Conservation (phyloP, 805 yeast species). For the Alloascoidea hylecoeti region DNA sequence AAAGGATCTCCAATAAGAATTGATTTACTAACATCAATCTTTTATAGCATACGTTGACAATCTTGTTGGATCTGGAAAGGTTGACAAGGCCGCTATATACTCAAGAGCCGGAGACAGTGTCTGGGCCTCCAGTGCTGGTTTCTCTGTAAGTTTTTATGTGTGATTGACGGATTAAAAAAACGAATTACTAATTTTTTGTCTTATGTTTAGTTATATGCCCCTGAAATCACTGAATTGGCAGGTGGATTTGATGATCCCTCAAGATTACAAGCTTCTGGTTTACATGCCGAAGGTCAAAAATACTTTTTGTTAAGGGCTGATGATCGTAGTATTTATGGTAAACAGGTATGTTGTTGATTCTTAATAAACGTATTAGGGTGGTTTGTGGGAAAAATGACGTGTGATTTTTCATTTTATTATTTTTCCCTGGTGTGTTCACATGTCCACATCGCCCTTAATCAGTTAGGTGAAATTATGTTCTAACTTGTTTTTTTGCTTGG, state of each 20-base stretch:
- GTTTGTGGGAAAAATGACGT: not conserved
- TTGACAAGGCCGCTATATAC: conserved; percentile 87
- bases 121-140: conserved; percentile 79
- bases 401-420: conserved; percentile 2
- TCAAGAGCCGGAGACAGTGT: conserved; percentile 89
- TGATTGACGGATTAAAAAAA: not conserved
- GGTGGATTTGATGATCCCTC: conserved; percentile 71
- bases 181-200: conserved; percentile 3
- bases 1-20: not conserved
- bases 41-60: conserved; percentile 84
- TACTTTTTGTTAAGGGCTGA: conserved; percentile 84
- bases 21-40: not conserved
- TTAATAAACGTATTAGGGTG: not conserved
- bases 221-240: conserved; percentile 64
- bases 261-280: conserved; percentile 70
- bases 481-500: too few species aligned
- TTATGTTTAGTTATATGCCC: conserved; percentile 31
- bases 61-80: conserved; percentile 71
- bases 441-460: too few species aligned
- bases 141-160: conserved; percentile 18
- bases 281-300: conserved; percentile 75
- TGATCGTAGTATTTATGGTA: conserved; percentile 88
- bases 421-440: not conserved
- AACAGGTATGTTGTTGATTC: conserved; percentile 23
- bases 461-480: not conserved